These are phyloP conservation scores for Fusarium pseudoanthophilum DNA, from an alignment of 2,329 filamentous ascomycete species.

Conservation along the genomic window DNA sequence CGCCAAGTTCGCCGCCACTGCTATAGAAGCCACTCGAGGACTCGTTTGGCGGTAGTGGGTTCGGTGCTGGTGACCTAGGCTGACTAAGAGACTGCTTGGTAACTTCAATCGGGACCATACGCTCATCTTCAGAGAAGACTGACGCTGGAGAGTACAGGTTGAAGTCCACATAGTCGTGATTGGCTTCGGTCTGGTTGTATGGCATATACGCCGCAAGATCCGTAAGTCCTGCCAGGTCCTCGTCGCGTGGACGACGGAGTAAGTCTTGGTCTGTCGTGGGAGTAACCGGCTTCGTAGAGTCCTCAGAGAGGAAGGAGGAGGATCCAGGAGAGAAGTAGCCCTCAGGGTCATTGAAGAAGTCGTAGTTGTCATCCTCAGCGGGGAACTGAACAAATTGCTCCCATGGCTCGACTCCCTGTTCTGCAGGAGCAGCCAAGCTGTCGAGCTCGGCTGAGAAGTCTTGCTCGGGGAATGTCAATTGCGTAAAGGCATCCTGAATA, in stretches of 20 bases:
- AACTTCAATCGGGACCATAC: constrained; percentile 47
- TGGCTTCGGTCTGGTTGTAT: constrained; percentile 37
- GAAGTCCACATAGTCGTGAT: constrained; percentile 63
- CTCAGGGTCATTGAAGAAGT: constrained; percentile 59
- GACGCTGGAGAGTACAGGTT: constrained; percentile 64
- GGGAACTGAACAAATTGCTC: constrained; percentile 61
- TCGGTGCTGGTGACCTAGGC: constrained; percentile 27
- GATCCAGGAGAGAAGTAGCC: constrained; percentile 55
- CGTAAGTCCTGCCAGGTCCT: constrained; percentile 7
- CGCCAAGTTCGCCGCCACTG: constrained; percentile 1
- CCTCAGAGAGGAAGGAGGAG: constrained; percentile 42
- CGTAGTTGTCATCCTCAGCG: constrained; percentile 52
- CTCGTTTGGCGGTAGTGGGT: constrained; percentile 22
- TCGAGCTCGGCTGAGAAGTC: constrained; percentile 40
- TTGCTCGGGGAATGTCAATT: constrained; percentile 31
- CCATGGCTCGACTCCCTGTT: constrained; percentile 50
- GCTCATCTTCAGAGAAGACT: constrained; percentile 61
- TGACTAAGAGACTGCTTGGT: constrained; percentile 34
- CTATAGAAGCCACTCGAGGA: constrained; percentile 9
- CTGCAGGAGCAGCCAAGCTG: constrained; percentile 22
- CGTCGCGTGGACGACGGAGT: not conserved
- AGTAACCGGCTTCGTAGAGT: constrained; percentile 44
- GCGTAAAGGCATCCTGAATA: constrained; percentile 17
- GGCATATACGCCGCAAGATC: constrained; percentile 33
- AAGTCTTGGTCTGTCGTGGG: constrained; percentile 42